phyloP scores from a whole-genome alignment of 2,329 filamentous ascomycete genomes.

The Neonectria punicea region DNA sequence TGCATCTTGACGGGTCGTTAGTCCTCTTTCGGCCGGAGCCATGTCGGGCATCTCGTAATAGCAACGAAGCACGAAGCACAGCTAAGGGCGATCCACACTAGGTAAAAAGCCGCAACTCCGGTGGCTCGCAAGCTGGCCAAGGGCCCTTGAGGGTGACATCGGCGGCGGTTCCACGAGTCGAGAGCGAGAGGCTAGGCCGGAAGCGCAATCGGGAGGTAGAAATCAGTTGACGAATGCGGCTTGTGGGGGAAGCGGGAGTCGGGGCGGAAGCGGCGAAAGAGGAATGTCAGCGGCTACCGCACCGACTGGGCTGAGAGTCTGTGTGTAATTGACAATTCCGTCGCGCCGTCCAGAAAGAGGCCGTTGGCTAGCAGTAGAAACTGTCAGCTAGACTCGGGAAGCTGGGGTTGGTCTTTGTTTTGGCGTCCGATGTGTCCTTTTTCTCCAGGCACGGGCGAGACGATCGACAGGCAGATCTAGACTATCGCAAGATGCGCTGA shows the following conservation, averaged over 20 bases:
- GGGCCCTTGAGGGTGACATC: constrained; percentile 2
- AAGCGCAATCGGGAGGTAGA: constrained; percentile 2
- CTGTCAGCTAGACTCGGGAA: neutral
- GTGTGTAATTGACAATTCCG: neutral
- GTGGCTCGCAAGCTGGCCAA: neutral
- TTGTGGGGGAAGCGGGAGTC: neutral
- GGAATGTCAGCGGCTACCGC: neutral
- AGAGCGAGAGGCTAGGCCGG: neutral
- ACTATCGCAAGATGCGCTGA: neutral
- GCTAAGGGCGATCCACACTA: constrained; percentile 2
- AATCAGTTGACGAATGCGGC: constrained; percentile 8
- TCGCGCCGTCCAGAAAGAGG: neutral
- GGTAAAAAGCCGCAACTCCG: constrained; percentile 6
- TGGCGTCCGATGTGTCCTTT: too few relatives aligned
- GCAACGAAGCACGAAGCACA: neutral
- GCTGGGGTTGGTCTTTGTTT: neutral
- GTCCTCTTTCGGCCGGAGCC: constrained; percentile 3
- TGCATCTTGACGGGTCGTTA: neutral
- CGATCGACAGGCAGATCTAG: constrained; percentile 15
- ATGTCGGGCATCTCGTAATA: neutral
- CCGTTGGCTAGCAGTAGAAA: neutral
- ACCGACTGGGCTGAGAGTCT: constrained; percentile 8
- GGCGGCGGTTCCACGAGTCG: constrained; percentile 5
- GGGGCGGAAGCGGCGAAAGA: constrained; percentile 1
- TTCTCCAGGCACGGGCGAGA: neutral